Conservation (phyloP, 2,329 filamentous ascomycete genomes). For the Colletotrichum spinosum region DNA sequence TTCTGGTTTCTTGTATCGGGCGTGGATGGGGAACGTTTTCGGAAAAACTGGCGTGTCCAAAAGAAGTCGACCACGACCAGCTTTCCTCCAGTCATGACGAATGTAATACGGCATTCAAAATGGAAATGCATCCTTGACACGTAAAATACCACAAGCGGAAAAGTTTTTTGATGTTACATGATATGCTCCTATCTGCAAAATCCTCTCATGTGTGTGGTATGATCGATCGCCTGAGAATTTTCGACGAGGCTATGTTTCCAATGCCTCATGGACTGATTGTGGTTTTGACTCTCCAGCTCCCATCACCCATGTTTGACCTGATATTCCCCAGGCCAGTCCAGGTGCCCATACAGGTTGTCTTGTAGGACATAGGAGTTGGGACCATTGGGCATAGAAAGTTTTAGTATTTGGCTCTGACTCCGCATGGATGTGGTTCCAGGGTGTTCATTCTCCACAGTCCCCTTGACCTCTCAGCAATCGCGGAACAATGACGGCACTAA, state of each 20-base stretch:
- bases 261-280: no score
- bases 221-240: background rate
- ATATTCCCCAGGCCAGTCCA: no score
- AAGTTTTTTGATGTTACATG: constrained; percentile 22
- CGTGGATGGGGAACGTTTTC: constrained; percentile 49
- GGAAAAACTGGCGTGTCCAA: background rate
- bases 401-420: no score
- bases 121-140: constrained; percentile 46
- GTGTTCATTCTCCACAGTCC: constrained; percentile 19
- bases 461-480: constrained; percentile 27
- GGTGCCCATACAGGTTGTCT: no score
- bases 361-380: no score
- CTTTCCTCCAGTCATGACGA: constrained; percentile 41
- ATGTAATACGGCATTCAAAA: constrained; percentile 54
- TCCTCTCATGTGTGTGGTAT: background rate
- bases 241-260: no score
- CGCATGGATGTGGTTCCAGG: no score
- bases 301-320: no score
- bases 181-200: background rate
- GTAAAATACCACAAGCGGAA: constrained; percentile 33
- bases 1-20: constrained; percentile 56
- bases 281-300: no score
- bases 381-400: no score
- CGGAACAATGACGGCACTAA: constrained; percentile 24
- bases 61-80: constrained; percentile 15